Conservation (phyloP, 2,329 filamentous ascomycete genomes). For the Apiospora hydei region DNA sequence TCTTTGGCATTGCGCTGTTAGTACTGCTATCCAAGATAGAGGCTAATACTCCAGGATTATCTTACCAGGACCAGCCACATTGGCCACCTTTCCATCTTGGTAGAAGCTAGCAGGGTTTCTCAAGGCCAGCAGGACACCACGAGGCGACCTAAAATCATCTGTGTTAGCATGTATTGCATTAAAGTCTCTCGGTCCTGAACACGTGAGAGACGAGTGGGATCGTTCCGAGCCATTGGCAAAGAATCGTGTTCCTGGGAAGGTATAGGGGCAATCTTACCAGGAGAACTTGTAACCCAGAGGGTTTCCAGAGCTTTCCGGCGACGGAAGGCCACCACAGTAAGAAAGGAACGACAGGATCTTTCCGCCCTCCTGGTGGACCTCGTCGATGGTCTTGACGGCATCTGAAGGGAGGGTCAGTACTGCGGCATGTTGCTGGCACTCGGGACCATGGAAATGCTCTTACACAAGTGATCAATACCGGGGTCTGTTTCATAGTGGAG, state of each 20-base stretch:
- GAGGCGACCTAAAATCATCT: conserved; percentile 54
- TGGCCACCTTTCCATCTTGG: conserved; percentile 77
- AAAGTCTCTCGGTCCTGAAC: background rate
- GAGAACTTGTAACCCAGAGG: conserved; percentile 95
- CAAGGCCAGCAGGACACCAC: conserved; percentile 87
- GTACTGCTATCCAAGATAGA: background rate
- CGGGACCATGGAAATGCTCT: background rate
- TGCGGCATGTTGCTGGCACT: background rate
- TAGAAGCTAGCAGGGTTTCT: conserved; percentile 86
- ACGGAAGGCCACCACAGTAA: conserved; percentile 81
- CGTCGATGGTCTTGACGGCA: conserved; percentile 86
- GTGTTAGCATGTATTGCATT: background rate
- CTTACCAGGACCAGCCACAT: conserved; percentile 51
- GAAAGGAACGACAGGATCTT: conserved; percentile 83
- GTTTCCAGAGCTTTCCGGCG: conserved; percentile 80
- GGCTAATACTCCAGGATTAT: background rate
- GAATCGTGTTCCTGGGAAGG: background rate
- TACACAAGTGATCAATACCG: conserved; percentile 25
- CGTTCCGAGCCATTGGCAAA: background rate
- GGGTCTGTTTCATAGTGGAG: background rate
- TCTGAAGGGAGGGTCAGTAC: conserved; percentile 42
- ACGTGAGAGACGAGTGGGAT: background rate
- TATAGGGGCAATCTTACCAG: conserved; percentile 46
- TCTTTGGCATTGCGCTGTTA: conserved; percentile 53
- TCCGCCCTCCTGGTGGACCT: conserved; percentile 87